phyloP scores from a whole-genome alignment of 345 rosid species.

The Hibiscus tridactylites region DNA sequence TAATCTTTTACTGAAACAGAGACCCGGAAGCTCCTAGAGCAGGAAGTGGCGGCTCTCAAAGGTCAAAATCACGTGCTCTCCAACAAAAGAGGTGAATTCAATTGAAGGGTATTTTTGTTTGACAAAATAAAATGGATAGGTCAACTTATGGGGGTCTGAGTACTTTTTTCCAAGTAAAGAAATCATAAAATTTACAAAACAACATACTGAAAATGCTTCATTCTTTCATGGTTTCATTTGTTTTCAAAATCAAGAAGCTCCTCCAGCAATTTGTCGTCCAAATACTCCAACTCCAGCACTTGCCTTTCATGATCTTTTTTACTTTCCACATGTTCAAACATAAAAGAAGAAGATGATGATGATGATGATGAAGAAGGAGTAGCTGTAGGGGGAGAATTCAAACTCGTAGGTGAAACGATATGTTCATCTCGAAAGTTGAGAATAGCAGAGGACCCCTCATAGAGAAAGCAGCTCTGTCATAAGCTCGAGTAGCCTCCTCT shows the following conservation, averaged over 20 bases:
- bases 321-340: not conserved
- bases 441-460: constrained; percentile 61
- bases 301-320: constrained; percentile 14
- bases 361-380: not conserved
- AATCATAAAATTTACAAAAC: no score
- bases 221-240: constrained; percentile 9
- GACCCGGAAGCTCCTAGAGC: no score
- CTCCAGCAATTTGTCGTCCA: constrained; percentile 45
- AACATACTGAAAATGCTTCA: constrained; percentile 3
- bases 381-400: not conserved
- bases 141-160: no score
- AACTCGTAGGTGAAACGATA: constrained; percentile 13
- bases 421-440: constrained; percentile 71
- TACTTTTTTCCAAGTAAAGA: no score
- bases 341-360: constrained; percentile 14
- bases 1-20: no score
- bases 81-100: no score
- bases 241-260: constrained; percentile 44
- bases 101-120: not conserved
- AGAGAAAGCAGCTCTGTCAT: constrained; percentile 68
- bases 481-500: constrained; percentile 77
- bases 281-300: constrained; percentile 48
- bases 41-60: no score
- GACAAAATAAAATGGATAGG: not conserved
- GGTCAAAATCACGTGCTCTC: no score